Conservation (phyloP, 1,284 basidiomycete genomes). For the Fistulinella cinereoalba region DNA sequence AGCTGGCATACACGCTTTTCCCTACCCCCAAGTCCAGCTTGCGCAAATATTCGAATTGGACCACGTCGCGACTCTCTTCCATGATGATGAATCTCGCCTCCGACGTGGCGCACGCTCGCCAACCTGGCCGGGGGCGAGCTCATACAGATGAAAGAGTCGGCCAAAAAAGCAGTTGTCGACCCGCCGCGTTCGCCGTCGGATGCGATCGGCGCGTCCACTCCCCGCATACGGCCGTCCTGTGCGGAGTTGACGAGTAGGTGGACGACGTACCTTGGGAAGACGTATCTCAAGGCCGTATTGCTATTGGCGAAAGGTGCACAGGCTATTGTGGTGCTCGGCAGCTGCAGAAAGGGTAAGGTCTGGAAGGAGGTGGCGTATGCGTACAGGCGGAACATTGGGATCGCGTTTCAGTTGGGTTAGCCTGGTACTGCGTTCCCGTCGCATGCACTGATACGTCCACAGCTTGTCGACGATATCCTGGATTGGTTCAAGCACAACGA, state of each 20-base stretch:
- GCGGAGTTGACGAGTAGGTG: slow-evolving; percentile 54
- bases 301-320: slow-evolving; percentile 94
- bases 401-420: slow-evolving; percentile 84
- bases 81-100: slow-evolving; percentile 87
- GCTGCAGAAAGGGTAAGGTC: slow-evolving; percentile 74
- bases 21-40: slow-evolving; percentile 89
- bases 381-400: slow-evolving; percentile 87
- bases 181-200: too few relatives aligned
- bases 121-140: slow-evolving; percentile 98
- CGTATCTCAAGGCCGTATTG: slow-evolving; percentile 95
- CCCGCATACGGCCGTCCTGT: slow-evolving; percentile 21
- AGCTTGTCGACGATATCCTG: slow-evolving; percentile 92
- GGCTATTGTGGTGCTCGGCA: slow-evolving; percentile 87
- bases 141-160: slow-evolving; percentile 69
- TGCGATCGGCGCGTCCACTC: slow-evolving; percentile 20
- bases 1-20: slow-evolving; percentile 44
- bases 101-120: slow-evolving; percentile 82
- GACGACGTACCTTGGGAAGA: slow-evolving; percentile 89
- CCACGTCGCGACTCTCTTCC: slow-evolving; percentile 92
- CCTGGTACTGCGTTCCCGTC: neutral
- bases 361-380: slow-evolving; percentile 97
- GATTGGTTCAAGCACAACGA: slow-evolving; percentile 86
- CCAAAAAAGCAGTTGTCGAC: too few relatives aligned
- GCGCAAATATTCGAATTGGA: slow-evolving; percentile 99
- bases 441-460: slow-evolving; percentile 16